phyloP scores from a whole-genome alignment of 371 early-diverging fungal genomes.

The Lichtheimia hyalospora region DNA sequence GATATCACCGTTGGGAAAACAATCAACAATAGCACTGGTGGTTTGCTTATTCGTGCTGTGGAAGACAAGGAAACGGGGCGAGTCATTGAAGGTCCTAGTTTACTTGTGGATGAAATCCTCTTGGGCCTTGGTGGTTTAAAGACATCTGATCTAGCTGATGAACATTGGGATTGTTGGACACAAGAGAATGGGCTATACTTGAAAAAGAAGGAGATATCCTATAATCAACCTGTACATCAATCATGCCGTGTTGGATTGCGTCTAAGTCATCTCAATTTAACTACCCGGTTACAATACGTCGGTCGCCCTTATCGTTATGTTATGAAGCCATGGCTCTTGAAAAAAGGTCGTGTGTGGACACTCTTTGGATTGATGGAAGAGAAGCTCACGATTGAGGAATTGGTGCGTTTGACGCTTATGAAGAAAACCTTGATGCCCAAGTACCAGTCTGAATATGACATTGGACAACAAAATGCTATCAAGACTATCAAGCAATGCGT shows the following conservation, averaged over 20 bases:
- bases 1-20: conserved; percentile 38
- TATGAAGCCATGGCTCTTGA: conserved; percentile 18
- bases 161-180: conserved; percentile 15
- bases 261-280: conserved; percentile 9
- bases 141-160: conserved; percentile 10
- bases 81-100: conserved; percentile 47
- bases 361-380: conserved; percentile 21
- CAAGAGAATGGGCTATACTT: conserved; percentile 15
- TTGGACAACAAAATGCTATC: conserved; percentile 10
- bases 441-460: conserved; percentile 18
- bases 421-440: conserved; percentile 7
- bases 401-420: conserved; percentile 9
- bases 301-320: conserved; percentile 28
- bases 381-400: conserved; percentile 3
- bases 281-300: conserved; percentile 17
- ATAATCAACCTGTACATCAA: conserved; percentile 6
- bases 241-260: conserved; percentile 31
- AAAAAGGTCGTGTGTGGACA: conserved; percentile 28
- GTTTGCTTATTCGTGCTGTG: conserved; percentile 45
- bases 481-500: conserved; percentile 14
- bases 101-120: conserved; percentile 43
- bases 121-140: neutral
- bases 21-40: conserved; percentile 30
- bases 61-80: conserved; percentile 16
- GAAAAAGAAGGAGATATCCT: conserved; percentile 3